Conservation (phyloP, 2,329 filamentous ascomycete genomes). For the Stemphylium lycopersici region DNA sequence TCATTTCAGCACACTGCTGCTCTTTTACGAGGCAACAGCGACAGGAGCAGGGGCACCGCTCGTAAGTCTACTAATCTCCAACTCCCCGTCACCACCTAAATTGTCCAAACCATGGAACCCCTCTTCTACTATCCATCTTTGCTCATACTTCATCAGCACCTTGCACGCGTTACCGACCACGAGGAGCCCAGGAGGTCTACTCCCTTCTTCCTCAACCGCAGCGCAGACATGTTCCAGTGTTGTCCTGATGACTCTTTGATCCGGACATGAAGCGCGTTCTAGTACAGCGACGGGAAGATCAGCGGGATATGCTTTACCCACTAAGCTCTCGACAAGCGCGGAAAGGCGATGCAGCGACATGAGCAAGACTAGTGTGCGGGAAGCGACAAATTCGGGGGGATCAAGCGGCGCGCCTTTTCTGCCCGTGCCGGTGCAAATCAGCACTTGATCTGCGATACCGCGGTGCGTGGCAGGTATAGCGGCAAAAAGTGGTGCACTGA, state of each 20-base stretch:
- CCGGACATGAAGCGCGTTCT: slow-evolving; percentile 90
- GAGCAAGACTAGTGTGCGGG: slow-evolving; percentile 86
- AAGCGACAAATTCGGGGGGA: slow-evolving; percentile 78
- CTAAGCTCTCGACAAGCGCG: slow-evolving; percentile 73
- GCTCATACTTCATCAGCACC: slow-evolving; percentile 67
- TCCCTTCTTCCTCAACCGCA: slow-evolving; percentile 88
- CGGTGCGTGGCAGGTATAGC: slow-evolving; percentile 87
- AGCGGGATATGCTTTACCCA: slow-evolving; percentile 66
- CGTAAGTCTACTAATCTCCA: slow-evolving; percentile 27
- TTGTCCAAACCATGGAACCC: slow-evolving; percentile 77
- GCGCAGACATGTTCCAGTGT: slow-evolving; percentile 78
- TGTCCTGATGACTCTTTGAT: slow-evolving; percentile 90
- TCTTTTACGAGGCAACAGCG: slow-evolving; percentile 11
- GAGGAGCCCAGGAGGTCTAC: slow-evolving; percentile 83
- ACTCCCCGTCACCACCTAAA: slow-evolving; percentile 28
- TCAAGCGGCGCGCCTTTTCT: slow-evolving; percentile 82
- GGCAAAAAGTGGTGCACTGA: slow-evolving; percentile 87
- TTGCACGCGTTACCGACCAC: slow-evolving; percentile 86
- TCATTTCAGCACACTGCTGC: not conserved
- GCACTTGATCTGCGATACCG: slow-evolving; percentile 86
- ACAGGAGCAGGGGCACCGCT: slow-evolving; percentile 12
- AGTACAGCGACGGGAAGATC: slow-evolving; percentile 90
- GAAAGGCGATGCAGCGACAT: slow-evolving; percentile 91
- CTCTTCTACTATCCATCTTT: slow-evolving; percentile 85
- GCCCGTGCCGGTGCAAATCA: slow-evolving; percentile 96